phyloP scores from a whole-genome alignment of 2,329 filamentous ascomycete genomes.

The Paraphaeosphaeria sporulosa region DNA sequence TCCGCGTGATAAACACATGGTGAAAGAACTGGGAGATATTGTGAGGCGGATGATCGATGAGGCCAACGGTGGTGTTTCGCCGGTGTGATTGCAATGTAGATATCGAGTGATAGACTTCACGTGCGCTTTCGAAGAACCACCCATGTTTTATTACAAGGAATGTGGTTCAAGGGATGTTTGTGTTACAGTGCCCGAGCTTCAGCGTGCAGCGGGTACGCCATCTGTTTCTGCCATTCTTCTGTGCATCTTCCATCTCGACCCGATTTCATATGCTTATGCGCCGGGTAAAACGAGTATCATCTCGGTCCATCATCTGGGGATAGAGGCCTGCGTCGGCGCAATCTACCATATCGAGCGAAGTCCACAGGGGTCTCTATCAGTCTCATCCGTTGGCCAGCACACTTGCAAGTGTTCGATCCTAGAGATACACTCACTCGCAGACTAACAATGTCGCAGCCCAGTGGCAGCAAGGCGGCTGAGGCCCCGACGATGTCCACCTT shows the following conservation, averaged over 20 bases:
- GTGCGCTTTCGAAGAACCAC: neutral
- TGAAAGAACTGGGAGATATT: slow-evolving; percentile 40
- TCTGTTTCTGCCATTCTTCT: neutral
- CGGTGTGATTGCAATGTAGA: slow-evolving; percentile 4
- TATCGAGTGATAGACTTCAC: slow-evolving; percentile 6
- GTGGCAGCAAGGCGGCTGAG: neutral
- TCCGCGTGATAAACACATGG: slow-evolving; percentile 50
- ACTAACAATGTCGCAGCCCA: slow-evolving; percentile 6
- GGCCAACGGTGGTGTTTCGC: slow-evolving; percentile 19
- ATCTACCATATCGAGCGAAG: slow-evolving; percentile 3
- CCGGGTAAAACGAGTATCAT: slow-evolving; percentile 4
- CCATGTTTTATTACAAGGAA: slow-evolving; percentile 1
- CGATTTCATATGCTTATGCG: neutral
- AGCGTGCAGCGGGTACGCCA: neutral
- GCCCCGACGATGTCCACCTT: neutral
- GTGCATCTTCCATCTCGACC: slow-evolving; percentile 4
- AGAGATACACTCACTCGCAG: slow-evolving; percentile 6
- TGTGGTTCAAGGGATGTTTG: slow-evolving; percentile 9
- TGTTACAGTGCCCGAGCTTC: neutral
- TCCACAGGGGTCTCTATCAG: neutral
- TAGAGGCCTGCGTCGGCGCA: slow-evolving; percentile 2
- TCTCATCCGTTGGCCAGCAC: slow-evolving; percentile 5
- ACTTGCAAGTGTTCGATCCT: slow-evolving; percentile 5
- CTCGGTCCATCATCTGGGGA: neutral
- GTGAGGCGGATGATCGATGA: slow-evolving; percentile 37